Conservation (phyloP, 139 green algal genomes). For the Chlorella sp. region DNA sequence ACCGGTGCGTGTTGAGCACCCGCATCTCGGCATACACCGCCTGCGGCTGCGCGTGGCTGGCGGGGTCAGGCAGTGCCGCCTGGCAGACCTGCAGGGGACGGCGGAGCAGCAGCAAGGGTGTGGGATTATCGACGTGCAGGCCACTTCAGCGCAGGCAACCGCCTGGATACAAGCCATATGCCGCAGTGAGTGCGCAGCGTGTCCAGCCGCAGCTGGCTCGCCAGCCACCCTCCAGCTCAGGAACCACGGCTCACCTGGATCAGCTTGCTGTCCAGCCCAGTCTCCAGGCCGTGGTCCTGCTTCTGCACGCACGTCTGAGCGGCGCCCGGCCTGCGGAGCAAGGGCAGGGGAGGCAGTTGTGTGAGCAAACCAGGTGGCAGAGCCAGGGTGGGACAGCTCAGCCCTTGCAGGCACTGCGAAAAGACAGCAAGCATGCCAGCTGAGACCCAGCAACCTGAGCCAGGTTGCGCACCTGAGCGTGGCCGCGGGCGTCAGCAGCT, state of each 20-base stretch:
- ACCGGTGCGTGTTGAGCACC: conserved; percentile 87
- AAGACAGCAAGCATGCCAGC: no score
- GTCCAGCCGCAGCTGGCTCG: no score
- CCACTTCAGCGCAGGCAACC: no score
- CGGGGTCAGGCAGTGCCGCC: conserved; percentile 58
- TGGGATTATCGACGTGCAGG: no score
- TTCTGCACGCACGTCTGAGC: conserved; percentile 74
- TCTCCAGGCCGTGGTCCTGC: conserved; percentile 91
- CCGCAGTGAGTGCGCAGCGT: no score
- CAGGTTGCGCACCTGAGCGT: conserved; percentile 68
- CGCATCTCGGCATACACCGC: conserved; percentile 80
- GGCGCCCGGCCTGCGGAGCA: conserved; percentile 70
- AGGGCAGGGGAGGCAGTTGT: neutral
- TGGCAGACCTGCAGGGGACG: conserved; percentile 50
- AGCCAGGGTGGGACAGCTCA: no score
- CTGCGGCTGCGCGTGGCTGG: conserved; percentile 36
- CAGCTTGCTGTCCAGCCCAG: conserved; percentile 84
- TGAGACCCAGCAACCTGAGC: no score
- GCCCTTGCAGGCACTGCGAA: no score
- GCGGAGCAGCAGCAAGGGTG: neutral
- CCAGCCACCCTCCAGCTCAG: no score
- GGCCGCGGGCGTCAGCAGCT: conserved; percentile 86
- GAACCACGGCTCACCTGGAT: no score
- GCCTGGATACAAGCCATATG: no score
- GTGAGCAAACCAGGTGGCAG: no score